Percentiles rank a stretch among this genome's conserved stretches.
These are phyloP conservation scores for Trichoderma arundinaceum DNA, from an alignment of 2,329 filamentous ascomycete genomes.

Conservation along the genomic window DNA sequence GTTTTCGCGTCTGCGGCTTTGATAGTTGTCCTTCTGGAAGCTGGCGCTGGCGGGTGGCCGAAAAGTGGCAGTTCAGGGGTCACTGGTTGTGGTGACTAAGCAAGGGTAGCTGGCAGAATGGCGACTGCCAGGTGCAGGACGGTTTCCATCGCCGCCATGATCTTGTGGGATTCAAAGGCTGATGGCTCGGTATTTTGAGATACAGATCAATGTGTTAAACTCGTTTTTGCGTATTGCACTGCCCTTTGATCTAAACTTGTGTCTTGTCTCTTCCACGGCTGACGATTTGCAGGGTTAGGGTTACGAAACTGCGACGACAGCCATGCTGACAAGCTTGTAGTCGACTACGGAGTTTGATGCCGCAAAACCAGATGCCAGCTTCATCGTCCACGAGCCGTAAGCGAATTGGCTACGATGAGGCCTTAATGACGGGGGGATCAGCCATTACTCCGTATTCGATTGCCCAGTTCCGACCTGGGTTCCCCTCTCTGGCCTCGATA, in stretches of 20 bases:
- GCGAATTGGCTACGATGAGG: neutral
- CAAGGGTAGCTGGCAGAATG: neutral
- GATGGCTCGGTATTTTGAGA: neutral
- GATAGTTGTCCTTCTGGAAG: slow-evolving; percentile 30
- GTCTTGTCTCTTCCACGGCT: neutral
- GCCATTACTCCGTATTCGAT: too few relatives aligned
- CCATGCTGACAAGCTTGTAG: neutral
- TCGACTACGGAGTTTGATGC: neutral
- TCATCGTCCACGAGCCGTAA: neutral
- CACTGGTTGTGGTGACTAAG: slow-evolving; percentile 26
- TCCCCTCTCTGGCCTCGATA: neutral
- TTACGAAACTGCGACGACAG: slow-evolving; percentile 2
- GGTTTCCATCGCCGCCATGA: neutral
- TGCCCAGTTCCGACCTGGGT: neutral
- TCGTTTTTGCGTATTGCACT: too few relatives aligned
- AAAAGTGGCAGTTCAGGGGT: slow-evolving; percentile 27
- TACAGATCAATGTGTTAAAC: too few relatives aligned
- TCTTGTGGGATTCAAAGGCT: neutral
- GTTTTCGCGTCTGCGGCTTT: slow-evolving; percentile 31
- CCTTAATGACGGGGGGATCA: too few relatives aligned
- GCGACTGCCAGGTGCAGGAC: neutral
- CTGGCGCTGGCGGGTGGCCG: slow-evolving; percentile 5
- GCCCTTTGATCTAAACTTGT: too few relatives aligned
- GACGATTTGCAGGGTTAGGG: slow-evolving; percentile 12
- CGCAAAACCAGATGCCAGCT: neutral